phyloP scores from a whole-genome alignment of 1,284 basidiomycete species.

The Serendipita sp. region DNA sequence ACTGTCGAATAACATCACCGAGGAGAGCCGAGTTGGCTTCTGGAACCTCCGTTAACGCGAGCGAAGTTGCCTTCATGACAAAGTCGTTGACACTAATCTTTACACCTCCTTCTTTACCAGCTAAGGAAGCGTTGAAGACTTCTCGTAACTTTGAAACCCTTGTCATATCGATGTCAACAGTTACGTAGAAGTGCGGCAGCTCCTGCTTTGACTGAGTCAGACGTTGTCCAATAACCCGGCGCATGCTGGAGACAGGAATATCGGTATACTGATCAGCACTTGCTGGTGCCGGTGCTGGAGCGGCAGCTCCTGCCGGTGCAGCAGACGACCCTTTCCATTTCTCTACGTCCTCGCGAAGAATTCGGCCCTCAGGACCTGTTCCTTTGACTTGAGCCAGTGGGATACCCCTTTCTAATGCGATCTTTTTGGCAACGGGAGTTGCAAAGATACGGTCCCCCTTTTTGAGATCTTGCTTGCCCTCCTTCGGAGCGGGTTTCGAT shows the following conservation, averaged over 20 bases:
- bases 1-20: constrained; percentile 91
- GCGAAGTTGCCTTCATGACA: constrained; percentile 86
- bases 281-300: constrained; percentile 27
- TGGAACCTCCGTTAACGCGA: constrained; percentile 87
- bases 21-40: constrained; percentile 98
- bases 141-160: constrained; percentile 87
- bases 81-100: constrained; percentile 99
- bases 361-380: constrained; percentile 85
- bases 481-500: constrained; percentile 24
- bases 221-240: constrained; percentile 81
- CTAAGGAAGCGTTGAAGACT: constrained; percentile 85
- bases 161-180: constrained; percentile 93
- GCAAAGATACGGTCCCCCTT: constrained; percentile 80
- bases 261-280: constrained; percentile 68
- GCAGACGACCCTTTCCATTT: constrained; percentile 54
- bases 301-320: constrained; percentile 26
- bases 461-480: constrained; percentile 33
- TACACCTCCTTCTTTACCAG: constrained; percentile 68
- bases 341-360: constrained; percentile 89
- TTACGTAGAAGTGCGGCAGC: constrained; percentile 95
- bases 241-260: constrained; percentile 88
- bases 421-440: constrained; percentile 88
- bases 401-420: constrained; percentile 89
- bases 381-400: constrained; percentile 88
- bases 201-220: constrained; percentile 88